Conservation (phyloP, 2,329 filamentous ascomycete species). For the Fusarium torulosum region DNA sequence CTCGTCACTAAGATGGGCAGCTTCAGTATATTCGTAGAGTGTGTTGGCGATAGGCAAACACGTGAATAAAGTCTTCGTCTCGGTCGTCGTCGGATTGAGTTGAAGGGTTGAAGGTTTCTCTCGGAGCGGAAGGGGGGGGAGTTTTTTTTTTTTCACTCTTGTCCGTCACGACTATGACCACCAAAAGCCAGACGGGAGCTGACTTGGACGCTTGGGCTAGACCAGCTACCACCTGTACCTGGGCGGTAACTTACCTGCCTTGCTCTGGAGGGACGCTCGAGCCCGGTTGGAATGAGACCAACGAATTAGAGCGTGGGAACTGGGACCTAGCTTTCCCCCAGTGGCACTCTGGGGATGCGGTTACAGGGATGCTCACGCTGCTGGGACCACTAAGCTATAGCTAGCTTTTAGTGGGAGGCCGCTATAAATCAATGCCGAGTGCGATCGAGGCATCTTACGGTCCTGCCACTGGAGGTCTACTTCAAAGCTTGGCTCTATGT, state of each 20-base stretch:
- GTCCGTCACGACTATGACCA: not conserved
- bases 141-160: constrained; percentile 41
- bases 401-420: constrained; percentile 26
- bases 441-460: not conserved
- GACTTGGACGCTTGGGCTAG: constrained; percentile 21
- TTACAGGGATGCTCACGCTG: constrained; percentile 32
- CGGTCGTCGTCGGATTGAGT: constrained; percentile 48
- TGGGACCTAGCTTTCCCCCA: constrained; percentile 6
- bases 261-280: constrained; percentile 25
- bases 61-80: constrained; percentile 40
- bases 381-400: constrained; percentile 27
- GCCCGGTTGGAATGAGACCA: constrained; percentile 33
- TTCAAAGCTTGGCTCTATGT: constrained; percentile 22
- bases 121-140: constrained; percentile 28
- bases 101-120: constrained; percentile 48
- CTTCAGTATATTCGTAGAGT: constrained; percentile 39
- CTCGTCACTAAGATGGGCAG: constrained; percentile 34
- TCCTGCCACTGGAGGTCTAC: not conserved
- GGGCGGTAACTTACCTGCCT: constrained; percentile 28
- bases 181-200: constrained; percentile 21
- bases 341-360: constrained; percentile 25
- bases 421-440: constrained; percentile 29
- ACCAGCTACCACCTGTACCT: constrained; percentile 9
- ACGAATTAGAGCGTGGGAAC: constrained; percentile 5
- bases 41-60: constrained; percentile 47